Base-by-base conservation (phyloP, 1,139 yeast genomes). In the Scheffersomyces lignicola region DNA sequence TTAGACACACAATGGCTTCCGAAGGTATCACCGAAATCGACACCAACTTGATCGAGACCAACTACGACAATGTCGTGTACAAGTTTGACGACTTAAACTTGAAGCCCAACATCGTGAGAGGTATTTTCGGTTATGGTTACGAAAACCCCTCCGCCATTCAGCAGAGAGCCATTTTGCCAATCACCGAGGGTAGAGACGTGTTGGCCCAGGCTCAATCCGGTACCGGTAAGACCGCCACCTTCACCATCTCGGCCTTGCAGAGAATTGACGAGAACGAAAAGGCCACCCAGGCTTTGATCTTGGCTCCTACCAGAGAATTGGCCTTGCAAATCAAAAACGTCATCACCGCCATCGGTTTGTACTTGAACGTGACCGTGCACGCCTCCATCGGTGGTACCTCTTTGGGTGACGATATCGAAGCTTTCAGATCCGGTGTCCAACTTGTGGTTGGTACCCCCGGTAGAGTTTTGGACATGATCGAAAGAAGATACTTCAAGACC, bases 131-230 rank as follows among this genome's bases (percentile, higher is more conserved):
- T 71, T 87, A 87, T 76, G 98, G 98, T 78, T 92, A 88, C 76
- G 97, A 92, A 76, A 76, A 80, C 48, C 98, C 98, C 56, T 87
- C 96, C 49, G 95, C 97, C 49, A 92, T 92, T 73, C 98, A 92
- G 76, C 95, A 88, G 69, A 87, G 98, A 73, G 98, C 98, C 48
- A 92, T 92, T 57, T 76, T 86, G 62, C 98, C 96, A 64, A 89
- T 92, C 67, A 83, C 92, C 60, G 94, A 87, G 68, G 96, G 96
- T 52, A 82, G 92, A 71, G 98, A 92, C 69, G 96, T 90, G 41
- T 80, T 92, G 59, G 98, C 97, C 52, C 98, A 92, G 73, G 97
- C 97, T 53, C 98, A 92, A 78, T 90, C 97, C 38, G 98, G 98
- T 83, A 92, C 98, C 50, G 98, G 98, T 83, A 92, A 92, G 78